phyloP scores from a whole-genome alignment of 768 basidiomycete species.

The Agaricus bisporus region DNA sequence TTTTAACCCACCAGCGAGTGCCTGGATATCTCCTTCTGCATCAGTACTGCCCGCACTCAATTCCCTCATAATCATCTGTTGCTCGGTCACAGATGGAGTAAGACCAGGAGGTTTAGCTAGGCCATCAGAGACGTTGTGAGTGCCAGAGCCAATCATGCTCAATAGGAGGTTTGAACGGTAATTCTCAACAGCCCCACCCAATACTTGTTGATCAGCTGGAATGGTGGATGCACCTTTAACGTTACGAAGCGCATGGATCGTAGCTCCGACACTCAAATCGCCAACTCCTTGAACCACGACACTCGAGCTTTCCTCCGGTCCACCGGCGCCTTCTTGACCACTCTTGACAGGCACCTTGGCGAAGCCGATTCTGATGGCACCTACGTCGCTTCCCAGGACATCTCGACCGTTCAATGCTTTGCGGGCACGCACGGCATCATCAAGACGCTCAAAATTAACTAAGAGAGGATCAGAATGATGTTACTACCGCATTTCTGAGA shows the following conservation, averaged over 20 bases:
- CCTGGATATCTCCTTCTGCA: conserved; percentile 79
- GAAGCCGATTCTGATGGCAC: conserved; percentile 94
- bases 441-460: conserved; percentile 97
- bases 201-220: conserved; percentile 89
- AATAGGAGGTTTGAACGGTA: conserved; percentile 88
- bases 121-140: conserved; percentile 50
- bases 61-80: conserved; percentile 96
- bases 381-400: conserved; percentile 93
- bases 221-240: conserved; percentile 92
- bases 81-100: conserved; percentile 77
- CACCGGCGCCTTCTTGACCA: conserved; percentile 55
- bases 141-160: conserved; percentile 79
- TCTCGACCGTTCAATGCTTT: conserved; percentile 95
- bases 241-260: conserved; percentile 79
- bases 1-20: conserved; percentile 70
- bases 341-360: conserved; percentile 95
- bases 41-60: conserved; percentile 72
- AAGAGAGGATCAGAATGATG: conserved; percentile 9
- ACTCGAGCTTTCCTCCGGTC: conserved; percentile 56
- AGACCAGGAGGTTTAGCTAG: conserved; percentile 63
- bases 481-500: conserved; percentile 15
- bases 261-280: conserved; percentile 80
- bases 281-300: conserved; percentile 77
- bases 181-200: conserved; percentile 89
- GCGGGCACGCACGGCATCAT: conserved; percentile 92